phyloP scores from a whole-genome alignment of 2,329 filamentous ascomycete species.

The Xylogone sp. region DNA sequence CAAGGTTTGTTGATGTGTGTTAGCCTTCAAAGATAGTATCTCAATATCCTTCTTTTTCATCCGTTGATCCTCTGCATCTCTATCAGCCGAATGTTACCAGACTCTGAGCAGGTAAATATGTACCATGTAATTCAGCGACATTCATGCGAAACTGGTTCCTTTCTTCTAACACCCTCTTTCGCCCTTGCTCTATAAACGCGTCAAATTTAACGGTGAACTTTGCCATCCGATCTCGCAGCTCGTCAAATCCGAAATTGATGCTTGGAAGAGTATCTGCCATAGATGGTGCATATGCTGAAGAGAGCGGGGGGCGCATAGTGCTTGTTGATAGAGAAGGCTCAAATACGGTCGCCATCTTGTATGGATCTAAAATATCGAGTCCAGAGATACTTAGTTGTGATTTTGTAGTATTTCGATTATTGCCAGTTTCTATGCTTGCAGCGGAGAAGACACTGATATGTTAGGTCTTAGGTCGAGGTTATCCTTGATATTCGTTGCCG shows the following conservation, averaged over 20 bases:
- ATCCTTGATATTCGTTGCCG: background rate
- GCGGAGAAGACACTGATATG: background rate
- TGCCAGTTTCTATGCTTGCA: too few relatives aligned
- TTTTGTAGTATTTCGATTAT: too few relatives aligned
- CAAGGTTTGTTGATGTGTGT: constrained; percentile 69
- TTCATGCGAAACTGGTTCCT: constrained; percentile 91
- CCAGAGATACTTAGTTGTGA: too few relatives aligned
- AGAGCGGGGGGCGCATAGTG: constrained; percentile 40
- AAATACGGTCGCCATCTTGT: constrained; percentile 57
- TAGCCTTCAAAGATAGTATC: constrained; percentile 69
- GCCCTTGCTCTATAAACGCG: constrained; percentile 85
- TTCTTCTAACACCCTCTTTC: constrained; percentile 87
- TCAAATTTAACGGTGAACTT: constrained; percentile 91
- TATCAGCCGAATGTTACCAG: constrained; percentile 5
- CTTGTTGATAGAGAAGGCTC: constrained; percentile 67
- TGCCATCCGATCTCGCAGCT: constrained; percentile 90
- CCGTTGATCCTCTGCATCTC: constrained; percentile 75
- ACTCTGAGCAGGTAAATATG: constrained; percentile 12
- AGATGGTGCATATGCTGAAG: constrained; percentile 56
- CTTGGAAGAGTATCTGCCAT: constrained; percentile 78
- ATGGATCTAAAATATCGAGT: background rate
- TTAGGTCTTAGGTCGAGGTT: background rate
- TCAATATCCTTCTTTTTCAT: constrained; percentile 87
- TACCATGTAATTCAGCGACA: constrained; percentile 86
- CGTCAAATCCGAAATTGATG: constrained; percentile 94